These are phyloP conservation scores for Sherardia arvensis DNA, from an alignment of 257 asterid genomes.

Conservation along the genomic window DNA sequence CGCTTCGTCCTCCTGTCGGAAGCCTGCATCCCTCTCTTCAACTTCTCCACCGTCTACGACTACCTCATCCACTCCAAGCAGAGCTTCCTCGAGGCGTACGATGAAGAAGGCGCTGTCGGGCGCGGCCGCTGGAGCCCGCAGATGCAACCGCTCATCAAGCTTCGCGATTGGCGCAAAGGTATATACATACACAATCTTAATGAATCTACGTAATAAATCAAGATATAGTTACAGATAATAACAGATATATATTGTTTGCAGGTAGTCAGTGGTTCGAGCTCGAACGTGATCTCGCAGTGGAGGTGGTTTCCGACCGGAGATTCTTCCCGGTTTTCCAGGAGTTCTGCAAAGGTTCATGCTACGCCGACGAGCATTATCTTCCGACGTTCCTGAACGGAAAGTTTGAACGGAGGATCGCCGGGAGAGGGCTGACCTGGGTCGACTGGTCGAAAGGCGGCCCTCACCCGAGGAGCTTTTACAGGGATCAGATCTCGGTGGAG, in stretches of 20 bases:
- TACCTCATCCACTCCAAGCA: slow-evolving; percentile 50
- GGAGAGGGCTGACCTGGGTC: slow-evolving; percentile 62
- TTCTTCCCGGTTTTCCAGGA: slow-evolving; percentile 41
- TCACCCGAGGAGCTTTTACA: slow-evolving; percentile 48
- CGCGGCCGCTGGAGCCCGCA: slow-evolving; percentile 46
- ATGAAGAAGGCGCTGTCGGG: slow-evolving; percentile 48
- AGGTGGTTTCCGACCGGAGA: slow-evolving; percentile 40
- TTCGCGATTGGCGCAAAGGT: slow-evolving; percentile 76
- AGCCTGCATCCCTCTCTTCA: slow-evolving; percentile 73
- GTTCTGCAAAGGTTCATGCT: slow-evolving; percentile 47
- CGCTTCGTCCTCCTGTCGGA: slow-evolving; percentile 76
- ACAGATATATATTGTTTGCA: too few relatives aligned
- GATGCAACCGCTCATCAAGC: slow-evolving; percentile 48
- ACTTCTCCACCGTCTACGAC: slow-evolving; percentile 64
- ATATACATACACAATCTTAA: too few relatives aligned
- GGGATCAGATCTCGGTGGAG: slow-evolving; percentile 36
- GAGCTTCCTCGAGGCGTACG: slow-evolving; percentile 48
- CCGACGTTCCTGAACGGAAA: slow-evolving; percentile 55
- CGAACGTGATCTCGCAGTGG: slow-evolving; percentile 53
- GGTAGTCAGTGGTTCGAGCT: slow-evolving; percentile 92
- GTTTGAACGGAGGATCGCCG: slow-evolving; percentile 34
- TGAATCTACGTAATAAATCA: too few relatives aligned
- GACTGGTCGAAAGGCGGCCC: slow-evolving; percentile 90
- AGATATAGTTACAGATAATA: too few relatives aligned
- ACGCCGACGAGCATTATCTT: slow-evolving; percentile 76